Evolutionary conservation across 192 early-diverging fungal species (phyloP).

Genomic region (Obelidium mucronatum): DNA sequence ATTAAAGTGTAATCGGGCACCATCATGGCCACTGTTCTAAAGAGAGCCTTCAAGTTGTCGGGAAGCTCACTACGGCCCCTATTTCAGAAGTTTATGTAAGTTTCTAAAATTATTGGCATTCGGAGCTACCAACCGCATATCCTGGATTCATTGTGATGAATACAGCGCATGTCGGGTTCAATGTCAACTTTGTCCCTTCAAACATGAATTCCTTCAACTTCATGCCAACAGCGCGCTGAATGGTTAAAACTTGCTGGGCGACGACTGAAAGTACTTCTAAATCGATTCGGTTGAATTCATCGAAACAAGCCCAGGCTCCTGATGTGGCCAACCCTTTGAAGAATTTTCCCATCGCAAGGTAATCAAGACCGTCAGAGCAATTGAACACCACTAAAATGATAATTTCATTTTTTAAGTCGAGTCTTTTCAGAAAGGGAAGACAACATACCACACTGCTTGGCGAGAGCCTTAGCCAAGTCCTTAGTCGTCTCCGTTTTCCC

Average conservation of each 20-base stretch:
- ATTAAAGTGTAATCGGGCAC: slow-evolving; percentile 71
- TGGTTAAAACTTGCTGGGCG: slow-evolving; percentile 71
- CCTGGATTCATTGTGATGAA: slow-evolving; percentile 77
- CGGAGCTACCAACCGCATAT: slow-evolving; percentile 67
- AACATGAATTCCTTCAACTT: slow-evolving; percentile 65
- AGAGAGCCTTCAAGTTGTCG: slow-evolving; percentile 63
- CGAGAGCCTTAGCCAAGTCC: slow-evolving; percentile 70
- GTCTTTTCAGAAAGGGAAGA: not conserved
- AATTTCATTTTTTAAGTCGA: too few relatives aligned
- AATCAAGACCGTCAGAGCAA: slow-evolving; percentile 73
- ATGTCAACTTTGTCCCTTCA: slow-evolving; percentile 62
- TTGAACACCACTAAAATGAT: slow-evolving; percentile 69
- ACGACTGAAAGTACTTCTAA: slow-evolving; percentile 70
- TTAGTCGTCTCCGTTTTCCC: slow-evolving; percentile 76
- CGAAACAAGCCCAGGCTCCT: slow-evolving; percentile 73
- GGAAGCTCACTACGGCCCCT: slow-evolving; percentile 50
- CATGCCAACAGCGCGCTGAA: slow-evolving; percentile 65
- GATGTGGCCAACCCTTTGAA: slow-evolving; percentile 68
- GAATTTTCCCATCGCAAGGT: slow-evolving; percentile 74
- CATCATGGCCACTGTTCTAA: slow-evolving; percentile 70
- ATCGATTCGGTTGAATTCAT: slow-evolving; percentile 73
- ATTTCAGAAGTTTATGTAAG: too few relatives aligned
- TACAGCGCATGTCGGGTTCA: slow-evolving; percentile 66
- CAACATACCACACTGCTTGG: slow-evolving; percentile 65
- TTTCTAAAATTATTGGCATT: too few relatives aligned